These are phyloP conservation scores for Saccharum spontaneum DNA, from an alignment of 176 grass and related monocot genomes.

Conservation along the genomic window DNA sequence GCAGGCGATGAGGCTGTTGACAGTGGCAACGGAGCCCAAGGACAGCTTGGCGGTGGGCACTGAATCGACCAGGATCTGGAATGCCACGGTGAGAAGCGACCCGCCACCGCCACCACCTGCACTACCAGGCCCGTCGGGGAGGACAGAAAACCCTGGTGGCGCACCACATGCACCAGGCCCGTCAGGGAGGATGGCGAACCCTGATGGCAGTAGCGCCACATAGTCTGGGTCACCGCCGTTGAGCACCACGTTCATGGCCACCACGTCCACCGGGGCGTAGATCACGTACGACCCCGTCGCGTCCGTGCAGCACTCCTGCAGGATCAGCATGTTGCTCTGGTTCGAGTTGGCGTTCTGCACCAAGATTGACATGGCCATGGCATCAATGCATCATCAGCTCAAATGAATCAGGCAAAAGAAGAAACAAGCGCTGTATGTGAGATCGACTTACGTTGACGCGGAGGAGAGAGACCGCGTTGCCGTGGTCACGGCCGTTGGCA, in stretches of 20 bases:
- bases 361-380: background rate
- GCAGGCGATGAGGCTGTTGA: slow-evolving; percentile 81
- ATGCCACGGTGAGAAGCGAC: slow-evolving; percentile 78
- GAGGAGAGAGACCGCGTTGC: slow-evolving; percentile 77
- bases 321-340: slow-evolving; percentile 88
- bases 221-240: slow-evolving; percentile 75
- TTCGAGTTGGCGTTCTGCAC: slow-evolving; percentile 70
- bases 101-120: slow-evolving; percentile 25
- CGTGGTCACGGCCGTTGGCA: slow-evolving; percentile 74
- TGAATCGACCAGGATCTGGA: slow-evolving; percentile 88
- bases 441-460: slow-evolving; percentile 48
- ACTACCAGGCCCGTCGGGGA: slow-evolving; percentile 49
- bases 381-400: background rate
- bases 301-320: slow-evolving; percentile 85
- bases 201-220: slow-evolving; percentile 71
- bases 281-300: slow-evolving; percentile 75
- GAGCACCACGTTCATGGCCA: slow-evolving; percentile 86
- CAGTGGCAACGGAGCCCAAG: slow-evolving; percentile 79
- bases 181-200: slow-evolving; percentile 84
- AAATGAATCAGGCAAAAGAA: background rate
- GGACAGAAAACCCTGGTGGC: slow-evolving; percentile 71
- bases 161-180: slow-evolving; percentile 24
- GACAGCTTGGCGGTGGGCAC: slow-evolving; percentile 85
- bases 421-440: background rate
- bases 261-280: slow-evolving; percentile 80